These are phyloP conservation scores for Furcasterigmium furcatum DNA, from an alignment of 2,329 filamentous ascomycete species.

Conservation along the genomic window DNA sequence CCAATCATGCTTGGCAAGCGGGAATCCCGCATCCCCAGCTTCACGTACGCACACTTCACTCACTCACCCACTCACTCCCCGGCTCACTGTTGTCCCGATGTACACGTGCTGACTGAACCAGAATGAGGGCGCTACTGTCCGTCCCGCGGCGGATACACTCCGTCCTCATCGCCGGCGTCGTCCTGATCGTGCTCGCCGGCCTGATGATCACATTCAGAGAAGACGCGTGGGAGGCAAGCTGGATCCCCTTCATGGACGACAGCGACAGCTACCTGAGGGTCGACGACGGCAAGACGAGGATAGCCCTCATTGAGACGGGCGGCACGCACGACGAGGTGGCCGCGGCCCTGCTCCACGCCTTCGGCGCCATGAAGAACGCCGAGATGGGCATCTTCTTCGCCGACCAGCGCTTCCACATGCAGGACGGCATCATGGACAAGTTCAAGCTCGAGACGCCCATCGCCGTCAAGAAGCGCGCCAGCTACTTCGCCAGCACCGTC, in stretches of 20 bases:
- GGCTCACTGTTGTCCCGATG: no score
- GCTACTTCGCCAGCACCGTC: conserved; percentile 13
- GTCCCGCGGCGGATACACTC: background rate
- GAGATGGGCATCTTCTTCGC: conserved; percentile 16
- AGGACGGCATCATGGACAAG: conserved; percentile 17
- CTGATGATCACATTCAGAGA: background rate
- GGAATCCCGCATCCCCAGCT: no score
- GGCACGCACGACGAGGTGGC: conserved; percentile 22
- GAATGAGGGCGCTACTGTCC: background rate
- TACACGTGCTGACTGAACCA: background rate
- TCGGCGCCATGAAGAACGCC: conserved; percentile 16
- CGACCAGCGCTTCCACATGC: conserved; percentile 20
- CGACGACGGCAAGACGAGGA: conserved; percentile 10
- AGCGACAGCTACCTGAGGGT: conserved; percentile 7
- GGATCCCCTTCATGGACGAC: conserved; percentile 18
- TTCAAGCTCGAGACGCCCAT: conserved; percentile 17
- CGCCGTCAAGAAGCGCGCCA: conserved; percentile 9
- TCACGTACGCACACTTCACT: no score
- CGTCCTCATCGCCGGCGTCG: conserved; percentile 1
- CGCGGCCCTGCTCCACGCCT: conserved; percentile 19
- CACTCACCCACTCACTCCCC: no score
- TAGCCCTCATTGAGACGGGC: conserved; percentile 19
- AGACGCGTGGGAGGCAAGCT: conserved; percentile 2
- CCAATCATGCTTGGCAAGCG: no score
- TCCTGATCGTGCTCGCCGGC: conserved; percentile 1